Conservation (phyloP, 108 stramenopile genomes). For the Cyclotella kingstonii region DNA sequence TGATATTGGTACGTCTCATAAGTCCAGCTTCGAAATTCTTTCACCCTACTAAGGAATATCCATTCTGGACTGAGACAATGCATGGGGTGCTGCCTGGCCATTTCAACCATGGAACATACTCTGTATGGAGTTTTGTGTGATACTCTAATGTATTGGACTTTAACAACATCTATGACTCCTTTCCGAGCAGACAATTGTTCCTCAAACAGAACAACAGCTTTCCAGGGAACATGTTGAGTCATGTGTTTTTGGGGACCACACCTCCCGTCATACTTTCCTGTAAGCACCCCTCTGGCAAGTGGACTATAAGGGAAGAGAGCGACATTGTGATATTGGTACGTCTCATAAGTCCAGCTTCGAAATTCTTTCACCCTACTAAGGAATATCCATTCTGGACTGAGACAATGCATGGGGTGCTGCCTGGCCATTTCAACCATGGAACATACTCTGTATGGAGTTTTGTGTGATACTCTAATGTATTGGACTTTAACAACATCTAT, state of each 20-base stretch:
- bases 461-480: slow-evolving; percentile 87
- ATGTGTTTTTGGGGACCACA: too few relatives aligned
- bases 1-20: slow-evolving; percentile 85
- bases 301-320: too few relatives aligned
- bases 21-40: slow-evolving; percentile 87
- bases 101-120: slow-evolving; percentile 68
- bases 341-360: slow-evolving; percentile 81
- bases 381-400: slow-evolving; percentile 89
- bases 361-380: slow-evolving; percentile 82
- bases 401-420: slow-evolving; percentile 63
- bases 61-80: slow-evolving; percentile 85
- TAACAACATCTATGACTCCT: slow-evolving; percentile 72
- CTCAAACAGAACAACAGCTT: slow-evolving; percentile 66
- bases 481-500: slow-evolving; percentile 79
- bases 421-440: slow-evolving; percentile 69
- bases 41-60: slow-evolving; percentile 82
- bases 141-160: slow-evolving; percentile 84
- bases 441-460: slow-evolving; percentile 92
- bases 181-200: slow-evolving; percentile 82
- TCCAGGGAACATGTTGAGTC: too few relatives aligned
- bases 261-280: too few relatives aligned
- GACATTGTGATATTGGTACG: too few relatives aligned
- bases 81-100: slow-evolving; percentile 65
- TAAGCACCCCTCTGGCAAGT: too few relatives aligned
- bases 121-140: slow-evolving; percentile 94